These are phyloP conservation scores for Achaetomiella virescens DNA, from an alignment of 495 filamentous ascomycete species.

Conservation along the genomic window DNA sequence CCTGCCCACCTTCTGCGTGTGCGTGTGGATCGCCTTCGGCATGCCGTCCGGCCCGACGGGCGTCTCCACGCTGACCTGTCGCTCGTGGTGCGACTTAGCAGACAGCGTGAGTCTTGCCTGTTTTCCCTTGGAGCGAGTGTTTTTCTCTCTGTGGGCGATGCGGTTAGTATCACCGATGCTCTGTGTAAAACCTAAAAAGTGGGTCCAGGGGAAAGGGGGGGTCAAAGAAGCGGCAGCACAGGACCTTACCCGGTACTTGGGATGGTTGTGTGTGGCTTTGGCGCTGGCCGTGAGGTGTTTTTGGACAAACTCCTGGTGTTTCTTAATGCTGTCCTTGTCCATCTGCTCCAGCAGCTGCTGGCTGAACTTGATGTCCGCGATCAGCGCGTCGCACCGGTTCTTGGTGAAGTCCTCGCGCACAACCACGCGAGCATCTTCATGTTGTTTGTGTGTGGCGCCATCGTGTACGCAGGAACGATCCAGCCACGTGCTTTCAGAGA, in stretches of 20 bases:
- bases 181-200: too few relatives aligned
- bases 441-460: constrained; percentile 74
- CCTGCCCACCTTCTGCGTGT: neutral
- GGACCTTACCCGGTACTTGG: constrained; percentile 49
- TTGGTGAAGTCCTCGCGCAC: constrained; percentile 83
- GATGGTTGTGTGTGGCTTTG: constrained; percentile 54
- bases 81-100: constrained; percentile 47
- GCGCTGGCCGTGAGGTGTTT: constrained; percentile 49
- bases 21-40: neutral
- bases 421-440: constrained; percentile 84
- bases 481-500: constrained; percentile 76
- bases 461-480: constrained; percentile 91
- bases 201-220: neutral
- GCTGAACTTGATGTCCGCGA: constrained; percentile 67
- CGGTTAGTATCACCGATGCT: constrained; percentile 17
- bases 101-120: constrained; percentile 78
- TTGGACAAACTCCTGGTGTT: constrained; percentile 59
- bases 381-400: constrained; percentile 64
- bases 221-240: constrained; percentile 4
- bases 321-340: constrained; percentile 60
- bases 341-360: constrained; percentile 61
- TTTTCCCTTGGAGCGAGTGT: constrained; percentile 81
- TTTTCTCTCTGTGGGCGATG: constrained; percentile 51
- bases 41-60: neutral
- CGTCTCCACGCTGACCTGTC: neutral